Conservation (phyloP, 345 rosid genomes). For the Isatis tinctoria region DNA sequence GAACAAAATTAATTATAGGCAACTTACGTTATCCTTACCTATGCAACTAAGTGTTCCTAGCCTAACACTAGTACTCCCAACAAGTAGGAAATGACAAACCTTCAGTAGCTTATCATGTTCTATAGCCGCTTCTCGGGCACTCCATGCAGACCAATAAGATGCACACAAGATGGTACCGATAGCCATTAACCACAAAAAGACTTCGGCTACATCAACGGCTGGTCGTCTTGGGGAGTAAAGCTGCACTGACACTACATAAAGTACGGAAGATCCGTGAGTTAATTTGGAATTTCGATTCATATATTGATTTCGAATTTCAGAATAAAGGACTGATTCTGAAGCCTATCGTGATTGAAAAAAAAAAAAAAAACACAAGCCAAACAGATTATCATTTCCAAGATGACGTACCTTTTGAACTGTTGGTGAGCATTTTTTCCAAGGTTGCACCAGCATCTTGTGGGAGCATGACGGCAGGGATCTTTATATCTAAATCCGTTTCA, state of each 20-base stretch:
- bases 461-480: constrained; percentile 88
- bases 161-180: constrained; percentile 90
- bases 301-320: background rate
- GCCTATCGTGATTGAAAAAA: background rate
- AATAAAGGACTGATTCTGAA: background rate
- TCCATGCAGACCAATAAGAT: constrained; percentile 98
- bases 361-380: background rate
- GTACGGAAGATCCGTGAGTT: background rate
- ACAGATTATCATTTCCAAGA: background rate
- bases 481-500: constrained; percentile 88
- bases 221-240: constrained; percentile 92
- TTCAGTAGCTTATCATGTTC: constrained; percentile 84
- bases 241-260: constrained; percentile 75
- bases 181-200: constrained; percentile 98
- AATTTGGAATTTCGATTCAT: background rate
- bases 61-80: constrained; percentile 13
- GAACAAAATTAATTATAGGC: background rate
- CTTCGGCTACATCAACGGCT: constrained; percentile 90
- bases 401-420: constrained; percentile 57
- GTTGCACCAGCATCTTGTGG: constrained; percentile 94
- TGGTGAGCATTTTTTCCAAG: constrained; percentile 61
- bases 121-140: constrained; percentile 81
- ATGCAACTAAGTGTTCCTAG: constrained; percentile 14
- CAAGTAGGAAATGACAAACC: constrained; percentile 39
- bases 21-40: background rate